phyloP scores from a whole-genome alignment of 192 early-diverging fungal genomes.

The Anaeromyces robustus region DNA sequence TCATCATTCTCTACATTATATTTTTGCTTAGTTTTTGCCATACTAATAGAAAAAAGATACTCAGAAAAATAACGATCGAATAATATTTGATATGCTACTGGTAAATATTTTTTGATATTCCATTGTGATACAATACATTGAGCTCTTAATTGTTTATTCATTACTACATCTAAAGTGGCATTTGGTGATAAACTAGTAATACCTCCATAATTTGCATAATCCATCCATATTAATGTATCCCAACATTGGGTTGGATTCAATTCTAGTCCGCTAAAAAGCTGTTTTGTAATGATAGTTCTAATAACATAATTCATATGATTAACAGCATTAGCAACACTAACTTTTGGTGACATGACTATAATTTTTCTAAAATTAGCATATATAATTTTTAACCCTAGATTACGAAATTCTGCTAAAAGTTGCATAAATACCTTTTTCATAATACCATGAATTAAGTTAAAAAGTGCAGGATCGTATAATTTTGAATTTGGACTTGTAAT shows the following conservation, averaged over 20 bases:
- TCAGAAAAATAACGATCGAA: constrained; percentile 46
- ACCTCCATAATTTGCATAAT: constrained; percentile 72
- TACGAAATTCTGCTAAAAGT: constrained; percentile 61
- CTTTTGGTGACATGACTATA: constrained; percentile 64
- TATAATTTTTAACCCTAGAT: constrained; percentile 60
- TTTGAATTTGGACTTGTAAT: constrained; percentile 53
- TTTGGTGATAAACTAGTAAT: constrained; percentile 9
- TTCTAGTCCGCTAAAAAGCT: constrained; percentile 57
- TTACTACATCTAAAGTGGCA: background rate
- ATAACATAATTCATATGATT: constrained; percentile 58
- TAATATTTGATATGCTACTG: constrained; percentile 45
- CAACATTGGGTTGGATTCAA: constrained; percentile 57
- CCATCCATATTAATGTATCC: constrained; percentile 82
- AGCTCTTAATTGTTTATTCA: background rate
- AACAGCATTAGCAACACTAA: constrained; percentile 49
- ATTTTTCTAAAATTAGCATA: constrained; percentile 69
- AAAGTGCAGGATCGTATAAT: constrained; percentile 74
- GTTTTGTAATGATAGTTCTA: constrained; percentile 49
- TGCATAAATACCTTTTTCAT: constrained; percentile 85
- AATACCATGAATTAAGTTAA: constrained; percentile 57
- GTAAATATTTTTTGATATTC: constrained; percentile 82
- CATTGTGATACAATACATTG: constrained; percentile 26
- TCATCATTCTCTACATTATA: background rate
- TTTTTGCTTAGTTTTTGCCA: background rate
- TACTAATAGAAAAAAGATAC: background rate